phyloP scores from a whole-genome alignment of 2,329 filamentous ascomycete species.

The Pseudogymnoascus sp. region DNA sequence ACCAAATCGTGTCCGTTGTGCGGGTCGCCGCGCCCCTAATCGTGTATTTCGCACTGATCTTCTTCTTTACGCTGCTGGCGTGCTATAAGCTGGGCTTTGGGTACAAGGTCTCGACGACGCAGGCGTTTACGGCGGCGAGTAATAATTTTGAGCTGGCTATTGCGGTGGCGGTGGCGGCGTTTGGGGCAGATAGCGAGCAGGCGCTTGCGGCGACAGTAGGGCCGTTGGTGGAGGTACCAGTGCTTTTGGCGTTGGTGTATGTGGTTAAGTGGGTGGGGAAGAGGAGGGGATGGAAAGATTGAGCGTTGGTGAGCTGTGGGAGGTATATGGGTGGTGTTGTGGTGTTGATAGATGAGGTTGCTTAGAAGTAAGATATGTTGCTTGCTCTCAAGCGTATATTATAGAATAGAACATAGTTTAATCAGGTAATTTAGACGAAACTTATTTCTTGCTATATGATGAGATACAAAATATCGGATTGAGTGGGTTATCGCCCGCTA shows the following conservation, averaged over 20 bases:
- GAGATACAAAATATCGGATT: not conserved
- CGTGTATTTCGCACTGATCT: conserved; percentile 73
- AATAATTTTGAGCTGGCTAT: conserved; percentile 94
- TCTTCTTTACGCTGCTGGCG: conserved; percentile 58
- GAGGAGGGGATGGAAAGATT: conserved; percentile 33
- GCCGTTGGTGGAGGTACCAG: conserved; percentile 79
- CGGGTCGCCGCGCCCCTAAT: conserved; percentile 73
- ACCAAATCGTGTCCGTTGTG: conserved; percentile 76
- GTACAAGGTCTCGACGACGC: conserved; percentile 63
- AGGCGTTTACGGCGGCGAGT: conserved; percentile 82
- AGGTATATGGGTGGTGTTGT: not conserved
- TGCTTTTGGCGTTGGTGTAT: conserved; percentile 71
- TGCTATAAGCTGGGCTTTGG: conserved; percentile 62
- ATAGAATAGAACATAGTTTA: not conserved
- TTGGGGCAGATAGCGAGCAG: conserved; percentile 69
- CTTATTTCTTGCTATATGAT: not conserved
- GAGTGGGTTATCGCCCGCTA: not conserved
- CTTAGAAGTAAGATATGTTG: not conserved
- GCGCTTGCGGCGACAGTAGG: conserved; percentile 78
- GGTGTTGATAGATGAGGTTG: not conserved
- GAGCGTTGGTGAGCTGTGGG: not conserved
- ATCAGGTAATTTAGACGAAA: not conserved
- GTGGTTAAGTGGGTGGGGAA: conserved; percentile 52
- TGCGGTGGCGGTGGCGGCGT: conserved; percentile 75
- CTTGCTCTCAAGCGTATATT: not conserved